Evolutionary conservation across 2,329 filamentous ascomycete species (phyloP), one percentile per base, ranked within the genome.

Genomic region (Zalaria sp.): DNA sequence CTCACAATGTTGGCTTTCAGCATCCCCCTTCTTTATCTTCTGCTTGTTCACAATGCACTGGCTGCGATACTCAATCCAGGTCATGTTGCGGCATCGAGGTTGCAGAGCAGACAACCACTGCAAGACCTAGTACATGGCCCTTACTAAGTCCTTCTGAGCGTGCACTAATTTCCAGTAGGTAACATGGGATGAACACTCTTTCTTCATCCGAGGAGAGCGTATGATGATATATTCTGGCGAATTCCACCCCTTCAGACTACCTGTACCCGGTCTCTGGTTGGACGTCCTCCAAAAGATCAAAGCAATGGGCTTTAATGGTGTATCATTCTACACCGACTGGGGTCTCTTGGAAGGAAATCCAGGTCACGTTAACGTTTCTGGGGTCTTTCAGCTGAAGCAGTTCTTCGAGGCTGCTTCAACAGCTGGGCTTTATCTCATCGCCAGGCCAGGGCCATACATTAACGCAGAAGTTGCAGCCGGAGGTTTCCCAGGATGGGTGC

Each of bases 231-330:
- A 81, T 57, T 79, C 75, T 35, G 83, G 77, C 32, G 83, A 88
- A 55, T 71, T 86, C 3, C 82, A 87, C 54, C 18, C 18, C 2
- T 18, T 18, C 18, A 71, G 73, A 49, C 60, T 81, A 1, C 76
- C 77, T 1, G 76, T 81, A 1, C 69, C 75, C 3, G 64, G 66
- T 38, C 64, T 82, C 4, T 79, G 79, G 66, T 66, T 83, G 5
- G 84, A 89, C 49, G 55, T 89, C 2, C 81, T 93, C 51, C 79
- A 91, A 53, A 93, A 93, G 61, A 76, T 89, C 58, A 87, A 82
- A 59, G 79, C 83, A 0, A 62, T 86, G 1, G 85, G 85, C 0
- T 88, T 86, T 62, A 88, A 83, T 51, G 73, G 75, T 36, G 80
- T 88, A 18, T 86, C 81, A 0, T 86, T 88, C 57, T 89, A 89